Conservation (phyloP, 2,329 filamentous ascomycete species). For the Ramularia endophylla region DNA sequence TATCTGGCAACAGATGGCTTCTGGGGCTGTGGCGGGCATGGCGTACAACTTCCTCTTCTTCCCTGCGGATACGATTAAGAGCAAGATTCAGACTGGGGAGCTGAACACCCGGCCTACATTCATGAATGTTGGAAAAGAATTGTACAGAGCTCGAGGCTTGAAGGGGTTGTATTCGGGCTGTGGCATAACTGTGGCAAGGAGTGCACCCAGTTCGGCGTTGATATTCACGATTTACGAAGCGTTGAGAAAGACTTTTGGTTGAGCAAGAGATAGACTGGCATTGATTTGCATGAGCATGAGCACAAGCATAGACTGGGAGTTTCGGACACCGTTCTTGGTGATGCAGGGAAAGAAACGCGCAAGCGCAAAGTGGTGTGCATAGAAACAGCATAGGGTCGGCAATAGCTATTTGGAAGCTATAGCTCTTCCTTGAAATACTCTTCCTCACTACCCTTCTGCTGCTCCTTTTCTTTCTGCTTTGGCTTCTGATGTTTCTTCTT, state of each 20-base stretch:
- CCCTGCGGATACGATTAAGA: slow-evolving; percentile 96
- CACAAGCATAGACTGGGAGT: too few species aligned
- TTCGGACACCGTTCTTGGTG: too few species aligned
- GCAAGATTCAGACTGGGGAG: slow-evolving; percentile 87
- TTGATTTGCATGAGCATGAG: not conserved
- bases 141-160: slow-evolving; percentile 81
- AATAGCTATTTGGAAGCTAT: slow-evolving; percentile 8
- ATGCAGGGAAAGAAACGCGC: too few species aligned
- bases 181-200: slow-evolving; percentile 81
- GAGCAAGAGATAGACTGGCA: not conserved
- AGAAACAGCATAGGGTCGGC: too few species aligned
- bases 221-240: slow-evolving; percentile 96
- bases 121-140: slow-evolving; percentile 58
- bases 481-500: slow-evolving; percentile 6
- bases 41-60: slow-evolving; percentile 97
- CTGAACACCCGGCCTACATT: slow-evolving; percentile 55
- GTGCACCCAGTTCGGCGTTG: slow-evolving; percentile 92
- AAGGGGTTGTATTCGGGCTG: slow-evolving; percentile 88
- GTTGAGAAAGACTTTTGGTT: slow-evolving; percentile 60
- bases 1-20: slow-evolving; percentile 79
- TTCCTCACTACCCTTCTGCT: slow-evolving; percentile 19
- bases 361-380: too few species aligned
- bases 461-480: slow-evolving; percentile 4
- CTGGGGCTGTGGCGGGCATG: slow-evolving; percentile 83
- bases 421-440: slow-evolving; percentile 26